phyloP scores from a whole-genome alignment of 352 stramenopile genomes.

The Phytophthora sp. region DNA sequence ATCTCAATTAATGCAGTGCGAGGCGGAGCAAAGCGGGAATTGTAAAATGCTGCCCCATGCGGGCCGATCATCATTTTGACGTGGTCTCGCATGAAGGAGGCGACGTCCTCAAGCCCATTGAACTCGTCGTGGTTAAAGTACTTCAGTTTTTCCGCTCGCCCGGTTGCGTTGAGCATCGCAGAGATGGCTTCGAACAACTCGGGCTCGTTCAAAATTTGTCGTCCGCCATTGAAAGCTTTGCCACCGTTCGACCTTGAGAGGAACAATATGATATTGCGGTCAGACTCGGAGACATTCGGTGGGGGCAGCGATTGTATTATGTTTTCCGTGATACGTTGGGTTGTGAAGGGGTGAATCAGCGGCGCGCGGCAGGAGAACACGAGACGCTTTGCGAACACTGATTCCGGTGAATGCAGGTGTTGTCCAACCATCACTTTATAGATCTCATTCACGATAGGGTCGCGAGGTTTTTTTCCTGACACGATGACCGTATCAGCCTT shows the following conservation, averaged over 20 bases:
- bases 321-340: slow-evolving; percentile 35
- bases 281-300: slow-evolving; percentile 1
- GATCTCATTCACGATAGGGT: slow-evolving; percentile 35
- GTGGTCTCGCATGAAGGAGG: slow-evolving; percentile 32
- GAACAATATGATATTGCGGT: slow-evolving; percentile 35
- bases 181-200: slow-evolving; percentile 29
- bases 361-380: slow-evolving; percentile 40
- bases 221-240: slow-evolving; percentile 28
- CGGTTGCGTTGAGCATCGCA: slow-evolving; percentile 17
- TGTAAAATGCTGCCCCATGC: slow-evolving; percentile 40
- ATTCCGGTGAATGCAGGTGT: slow-evolving; percentile 17
- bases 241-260: slow-evolving; percentile 34
- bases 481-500: slow-evolving; percentile 32
- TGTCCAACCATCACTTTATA: slow-evolving; percentile 33
- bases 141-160: slow-evolving; percentile 22
- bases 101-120: slow-evolving; percentile 25
- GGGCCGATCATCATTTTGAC: slow-evolving; percentile 43
- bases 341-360: slow-evolving; percentile 38
- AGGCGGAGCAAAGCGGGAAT: slow-evolving; percentile 31
- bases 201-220: slow-evolving; percentile 32
- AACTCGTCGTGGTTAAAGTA: slow-evolving; percentile 38
- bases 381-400: slow-evolving; percentile 24
- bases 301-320: slow-evolving; percentile 24
- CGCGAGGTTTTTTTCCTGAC: slow-evolving; percentile 17
- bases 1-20: slow-evolving; percentile 38